Conservation (phyloP, 73 alveolate genomes). For the Tetrahymena elliotti region DNA sequence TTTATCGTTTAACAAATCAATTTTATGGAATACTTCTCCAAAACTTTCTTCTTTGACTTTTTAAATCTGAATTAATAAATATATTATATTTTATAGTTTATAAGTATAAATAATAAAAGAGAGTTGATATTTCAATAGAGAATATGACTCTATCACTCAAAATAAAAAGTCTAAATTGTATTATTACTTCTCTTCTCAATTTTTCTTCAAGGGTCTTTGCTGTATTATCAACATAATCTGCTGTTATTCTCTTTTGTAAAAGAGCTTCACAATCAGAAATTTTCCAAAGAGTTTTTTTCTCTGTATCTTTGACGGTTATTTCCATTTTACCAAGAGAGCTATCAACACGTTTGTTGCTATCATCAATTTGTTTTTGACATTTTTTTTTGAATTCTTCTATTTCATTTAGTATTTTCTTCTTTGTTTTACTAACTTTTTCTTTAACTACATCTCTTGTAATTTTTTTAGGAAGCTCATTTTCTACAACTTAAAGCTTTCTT, state of each 20-base stretch:
- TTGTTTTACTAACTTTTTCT: conserved; percentile 5
- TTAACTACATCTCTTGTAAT: conserved; percentile 21
- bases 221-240: conserved; percentile 16
- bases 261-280: conserved; percentile 39
- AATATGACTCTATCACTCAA: background rate
- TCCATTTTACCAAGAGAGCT: conserved; percentile 11
- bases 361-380: conserved; percentile 3
- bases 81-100: too few species aligned
- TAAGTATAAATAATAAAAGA: too few species aligned
- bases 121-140: too few species aligned
- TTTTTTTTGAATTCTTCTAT: conserved; percentile 25
- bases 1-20: background rate
- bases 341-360: background rate
- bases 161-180: background rate
- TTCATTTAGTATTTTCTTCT: conserved; percentile 13
- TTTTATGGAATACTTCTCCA: background rate
- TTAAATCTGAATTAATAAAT: background rate
- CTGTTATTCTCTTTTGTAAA: conserved; percentile 26
- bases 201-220: background rate
- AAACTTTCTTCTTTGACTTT: background rate
- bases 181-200: background rate
- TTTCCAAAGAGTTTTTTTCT: conserved; percentile 42
- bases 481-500: conserved; percentile 6
- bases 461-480: conserved; percentile 22
- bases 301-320: conserved; percentile 25